Base-by-base conservation (phyloP, 768 basidiomycete species). In the Cyathus striatus region DNA sequence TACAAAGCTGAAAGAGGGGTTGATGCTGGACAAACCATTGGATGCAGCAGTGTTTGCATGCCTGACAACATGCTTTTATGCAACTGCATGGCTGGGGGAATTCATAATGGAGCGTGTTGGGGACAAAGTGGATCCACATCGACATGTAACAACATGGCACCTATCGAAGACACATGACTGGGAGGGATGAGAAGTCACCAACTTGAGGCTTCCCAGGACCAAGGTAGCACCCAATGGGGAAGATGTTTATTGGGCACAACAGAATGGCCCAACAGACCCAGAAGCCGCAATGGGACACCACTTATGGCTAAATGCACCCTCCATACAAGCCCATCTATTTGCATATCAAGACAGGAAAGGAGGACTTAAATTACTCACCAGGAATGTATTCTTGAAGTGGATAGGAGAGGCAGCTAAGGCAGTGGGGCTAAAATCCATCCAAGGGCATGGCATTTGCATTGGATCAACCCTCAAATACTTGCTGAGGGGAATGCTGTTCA, bases 51-150 rank as follows among this genome's bases (percentile, higher is more conserved):
- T 64, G 0, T 66, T 43, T n/a, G 63, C 69, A 0, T 71, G 67
- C 44, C 60, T 70, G 6, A 65, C 65, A 6, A 68, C 62, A 0
- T 49, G 54, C 3, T 74, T 75, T 49, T 76, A 55, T 16, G 30
- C 59, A 1, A 55, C 54, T 0, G 60, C 63, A 0, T 36, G 65
- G 0, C 34, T 62, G 0, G 68, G 70, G 0, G 69, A 76, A 44
- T 64, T 75, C 41, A 69, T 64, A 0, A 47, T 71, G 0, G 57
- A 52, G 9, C n/a, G 27, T n/a, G 9, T 30, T n/a, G n/a, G n/a
- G n/a, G n/a, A 30, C 1, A 51, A 18, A 2, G 49, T 70, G 0
- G 54, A 50, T 0, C 42, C 44, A 1, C 75, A 72, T 45, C 33
- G 62, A 9, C 27, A 30, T 30, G 27, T 30, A 7, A 9, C 27